Conservation (phyloP, 768 basidiomycete species). For the Boletus subcaerulescens region DNA sequence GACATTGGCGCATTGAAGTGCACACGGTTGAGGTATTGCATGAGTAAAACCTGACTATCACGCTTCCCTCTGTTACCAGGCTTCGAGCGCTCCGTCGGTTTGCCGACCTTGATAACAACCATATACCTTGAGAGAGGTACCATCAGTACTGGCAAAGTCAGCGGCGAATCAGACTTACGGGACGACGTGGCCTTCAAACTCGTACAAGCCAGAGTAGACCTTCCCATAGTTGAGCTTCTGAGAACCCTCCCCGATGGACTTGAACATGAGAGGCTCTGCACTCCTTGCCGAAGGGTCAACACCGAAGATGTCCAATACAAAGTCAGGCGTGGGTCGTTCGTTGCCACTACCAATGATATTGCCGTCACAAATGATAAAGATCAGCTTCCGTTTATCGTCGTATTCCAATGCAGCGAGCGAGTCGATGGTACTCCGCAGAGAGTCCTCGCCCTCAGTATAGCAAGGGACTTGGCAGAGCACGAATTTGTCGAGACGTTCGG, state of each 20-base stretch:
- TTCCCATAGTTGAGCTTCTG: conserved; percentile 70
- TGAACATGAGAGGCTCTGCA: conserved; percentile 64
- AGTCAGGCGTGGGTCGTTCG: conserved; percentile 61
- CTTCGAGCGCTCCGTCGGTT: conserved; percentile 61
- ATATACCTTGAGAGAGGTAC: conserved; percentile 41
- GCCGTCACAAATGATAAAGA: conserved; percentile 67
- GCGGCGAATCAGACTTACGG: conserved; percentile 39
- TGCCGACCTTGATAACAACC: conserved; percentile 64
- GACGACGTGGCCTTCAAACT: conserved; percentile 68
- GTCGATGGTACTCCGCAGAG: conserved; percentile 64
- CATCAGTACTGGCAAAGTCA: background rate
- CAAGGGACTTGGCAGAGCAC: conserved; percentile 67
- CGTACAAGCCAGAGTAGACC: conserved; percentile 67
- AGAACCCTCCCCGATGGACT: conserved; percentile 64
- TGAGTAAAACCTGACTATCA: conserved; percentile 62
- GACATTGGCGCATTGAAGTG: conserved; percentile 68
- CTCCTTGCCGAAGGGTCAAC: conserved; percentile 61
- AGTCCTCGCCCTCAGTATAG: conserved; percentile 72
- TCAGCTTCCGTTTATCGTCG: conserved; percentile 67
- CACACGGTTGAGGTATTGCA: conserved; percentile 67
- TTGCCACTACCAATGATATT: conserved; percentile 72
- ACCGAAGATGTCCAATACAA: conserved; percentile 65
- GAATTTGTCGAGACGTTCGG: conserved; percentile 68
- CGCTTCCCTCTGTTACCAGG: conserved; percentile 69
- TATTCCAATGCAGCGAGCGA: conserved; percentile 63